These are phyloP conservation scores for Colletotrichum paranaense DNA, from an alignment of 2,329 filamentous ascomycete species.

Conservation along the genomic window DNA sequence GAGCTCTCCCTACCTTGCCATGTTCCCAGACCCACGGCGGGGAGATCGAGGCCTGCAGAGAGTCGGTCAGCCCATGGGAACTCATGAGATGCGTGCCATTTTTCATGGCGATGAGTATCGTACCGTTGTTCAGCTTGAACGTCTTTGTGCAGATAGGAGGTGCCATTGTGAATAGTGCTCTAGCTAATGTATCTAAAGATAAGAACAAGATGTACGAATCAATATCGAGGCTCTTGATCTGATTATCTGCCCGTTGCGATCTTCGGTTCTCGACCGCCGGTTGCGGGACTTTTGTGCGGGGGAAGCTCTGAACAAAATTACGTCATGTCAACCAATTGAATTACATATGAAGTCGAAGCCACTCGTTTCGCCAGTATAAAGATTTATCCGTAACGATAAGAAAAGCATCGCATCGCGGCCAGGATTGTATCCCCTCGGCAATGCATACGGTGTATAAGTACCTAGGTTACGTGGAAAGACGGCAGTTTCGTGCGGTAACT, in stretches of 20 bases:
- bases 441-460: too few relatives aligned
- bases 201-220: too few relatives aligned
- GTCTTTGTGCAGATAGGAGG: conserved; percentile 36
- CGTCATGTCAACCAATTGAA: background rate
- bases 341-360: background rate
- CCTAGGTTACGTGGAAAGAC: background rate
- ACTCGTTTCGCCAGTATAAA: background rate
- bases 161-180: conserved; percentile 1
- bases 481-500: background rate
- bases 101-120: background rate
- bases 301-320: background rate
- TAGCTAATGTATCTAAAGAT: background rate
- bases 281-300: conserved; percentile 3
- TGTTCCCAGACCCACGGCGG: conserved; percentile 41
- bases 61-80: background rate
- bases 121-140: conserved; percentile 37
- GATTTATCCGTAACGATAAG: background rate
- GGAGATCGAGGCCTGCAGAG: conserved; percentile 28
- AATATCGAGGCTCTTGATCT: too few relatives aligned
- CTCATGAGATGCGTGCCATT: too few relatives aligned
- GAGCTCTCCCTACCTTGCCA: conserved; percentile 39
- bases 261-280: background rate
- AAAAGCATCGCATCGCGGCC: background rate
- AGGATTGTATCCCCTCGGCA: background rate
- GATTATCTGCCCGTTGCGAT: background rate